Conservation (phyloP, 2,329 filamentous ascomycete species). For the Ophiostoma ulmi region DNA sequence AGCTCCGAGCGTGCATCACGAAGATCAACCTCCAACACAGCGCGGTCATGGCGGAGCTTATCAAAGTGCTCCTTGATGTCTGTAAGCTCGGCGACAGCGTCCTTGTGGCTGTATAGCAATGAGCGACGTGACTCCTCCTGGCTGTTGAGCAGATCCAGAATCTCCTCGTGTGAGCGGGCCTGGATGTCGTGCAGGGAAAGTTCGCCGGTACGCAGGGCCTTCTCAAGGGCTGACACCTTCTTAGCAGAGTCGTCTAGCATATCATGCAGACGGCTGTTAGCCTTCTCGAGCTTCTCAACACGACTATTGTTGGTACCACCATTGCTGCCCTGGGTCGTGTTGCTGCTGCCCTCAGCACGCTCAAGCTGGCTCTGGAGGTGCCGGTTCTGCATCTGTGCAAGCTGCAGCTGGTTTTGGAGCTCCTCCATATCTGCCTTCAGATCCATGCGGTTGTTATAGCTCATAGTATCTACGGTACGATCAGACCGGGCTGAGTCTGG, state of each 20-base stretch:
- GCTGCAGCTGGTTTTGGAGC: slow-evolving; percentile 87
- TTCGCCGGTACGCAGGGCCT: slow-evolving; percentile 79
- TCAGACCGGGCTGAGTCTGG: slow-evolving; percentile 81
- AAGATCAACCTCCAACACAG: slow-evolving; percentile 76
- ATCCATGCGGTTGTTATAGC: slow-evolving; percentile 85
- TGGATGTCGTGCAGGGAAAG: slow-evolving; percentile 86
- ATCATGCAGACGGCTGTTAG: slow-evolving; percentile 85
- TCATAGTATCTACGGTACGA: slow-evolving; percentile 73
- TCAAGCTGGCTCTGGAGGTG: slow-evolving; percentile 86
- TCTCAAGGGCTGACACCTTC: slow-evolving; percentile 85
- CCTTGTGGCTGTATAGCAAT: slow-evolving; percentile 77
- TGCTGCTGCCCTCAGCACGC: slow-evolving; percentile 58
- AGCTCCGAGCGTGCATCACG: slow-evolving; percentile 79
- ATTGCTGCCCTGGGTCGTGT: slow-evolving; percentile 34
- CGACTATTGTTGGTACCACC: slow-evolving; percentile 38
- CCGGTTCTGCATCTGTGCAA: slow-evolving; percentile 91
- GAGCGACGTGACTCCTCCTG: slow-evolving; percentile 85
- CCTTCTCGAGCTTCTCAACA: slow-evolving; percentile 85
- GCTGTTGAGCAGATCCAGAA: slow-evolving; percentile 85
- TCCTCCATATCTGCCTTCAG: slow-evolving; percentile 85
- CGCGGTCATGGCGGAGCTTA: slow-evolving; percentile 74
- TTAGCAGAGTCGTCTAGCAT: slow-evolving; percentile 90
- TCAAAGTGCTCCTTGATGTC: slow-evolving; percentile 86
- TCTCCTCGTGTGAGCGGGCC: slow-evolving; percentile 87
- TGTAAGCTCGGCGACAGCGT: slow-evolving; percentile 75